These are phyloP conservation scores for Suhomyces emberorum DNA, from an alignment of 805 yeast species.

Conservation along the genomic window DNA sequence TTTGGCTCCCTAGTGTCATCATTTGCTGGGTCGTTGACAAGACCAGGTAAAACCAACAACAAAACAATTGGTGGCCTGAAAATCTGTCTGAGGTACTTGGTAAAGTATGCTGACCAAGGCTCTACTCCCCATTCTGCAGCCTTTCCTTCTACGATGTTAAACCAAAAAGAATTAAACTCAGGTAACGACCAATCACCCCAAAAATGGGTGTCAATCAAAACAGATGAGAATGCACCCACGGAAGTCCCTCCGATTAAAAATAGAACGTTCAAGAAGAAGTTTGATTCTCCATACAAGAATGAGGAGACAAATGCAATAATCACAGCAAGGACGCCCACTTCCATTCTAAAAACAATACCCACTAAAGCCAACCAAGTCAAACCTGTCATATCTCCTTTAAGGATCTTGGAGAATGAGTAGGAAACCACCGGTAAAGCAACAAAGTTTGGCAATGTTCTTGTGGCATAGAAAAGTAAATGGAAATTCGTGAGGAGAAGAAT, in stretches of 20 bases:
- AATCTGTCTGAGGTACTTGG: conserved; percentile 39
- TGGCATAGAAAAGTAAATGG: conserved; percentile 75
- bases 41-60: conserved; percentile 30
- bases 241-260: conserved; percentile 49
- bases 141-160: conserved; percentile 74
- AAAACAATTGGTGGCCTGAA: conserved; percentile 47
- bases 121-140: conserved; percentile 81
- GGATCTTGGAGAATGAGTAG: conserved; percentile 47
- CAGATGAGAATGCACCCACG: conserved; percentile 48
- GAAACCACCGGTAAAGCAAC: conserved; percentile 73
- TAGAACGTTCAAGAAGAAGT: conserved; percentile 33
- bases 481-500: conserved; percentile 65
- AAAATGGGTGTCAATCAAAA: conserved; percentile 65
- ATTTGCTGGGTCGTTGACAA: conserved; percentile 44
- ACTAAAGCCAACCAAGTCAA: conserved; percentile 56
- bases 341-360: conserved; percentile 70
- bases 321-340: conserved; percentile 53
- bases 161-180: conserved; percentile 67
- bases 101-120: conserved; percentile 68
- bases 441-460: conserved; percentile 86
- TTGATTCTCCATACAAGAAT: conserved; percentile 44
- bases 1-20: conserved; percentile 10
- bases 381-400: conserved; percentile 47
- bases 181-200: conserved; percentile 69
- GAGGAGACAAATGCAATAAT: conserved; percentile 48